Percentiles rank a stretch among this genome's conserved stretches.
These are phyloP conservation scores for Prunus fruticosa DNA, from an alignment of 306 rosid species.

Conservation along the genomic window DNA sequence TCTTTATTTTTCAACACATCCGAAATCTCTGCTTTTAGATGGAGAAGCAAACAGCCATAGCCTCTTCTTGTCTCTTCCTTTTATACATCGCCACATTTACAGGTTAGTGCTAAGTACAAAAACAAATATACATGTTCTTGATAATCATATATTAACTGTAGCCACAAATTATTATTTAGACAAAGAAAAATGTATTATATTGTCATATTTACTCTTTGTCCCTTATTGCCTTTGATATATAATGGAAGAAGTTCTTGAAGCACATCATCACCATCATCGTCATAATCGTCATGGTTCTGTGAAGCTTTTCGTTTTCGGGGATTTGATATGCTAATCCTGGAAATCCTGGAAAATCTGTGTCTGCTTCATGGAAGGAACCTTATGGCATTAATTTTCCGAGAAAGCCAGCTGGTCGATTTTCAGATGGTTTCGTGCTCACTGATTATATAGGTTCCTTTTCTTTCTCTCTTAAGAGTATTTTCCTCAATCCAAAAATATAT, in stretches of 20 bases:
- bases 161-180: too few relatives aligned
- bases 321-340: conserved; percentile 56
- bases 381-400: conserved; percentile 53
- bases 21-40: not conserved
- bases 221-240: too few relatives aligned
- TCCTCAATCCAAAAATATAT: not conserved
- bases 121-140: too few relatives aligned
- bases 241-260: too few relatives aligned
- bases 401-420: conserved; percentile 52
- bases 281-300: not conserved
- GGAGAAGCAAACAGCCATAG: conserved; percentile 1
- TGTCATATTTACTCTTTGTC: too few relatives aligned
- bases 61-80: conserved; percentile 9
- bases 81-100: not conserved
- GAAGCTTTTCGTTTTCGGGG: conserved; percentile 55
- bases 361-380: conserved; percentile 33
- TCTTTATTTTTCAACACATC: not conserved
- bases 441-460: conserved; percentile 46
- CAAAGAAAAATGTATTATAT: too few relatives aligned
- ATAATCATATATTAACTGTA: too few relatives aligned
- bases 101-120: not conserved
- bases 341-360: conserved; percentile 20
- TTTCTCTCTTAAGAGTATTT: not conserved
- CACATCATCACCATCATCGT: too few relatives aligned
- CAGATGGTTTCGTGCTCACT: conserved; percentile 50